Conservation (phyloP, 1,139 yeast genomes). For the Kodamaea derodonti region DNA sequence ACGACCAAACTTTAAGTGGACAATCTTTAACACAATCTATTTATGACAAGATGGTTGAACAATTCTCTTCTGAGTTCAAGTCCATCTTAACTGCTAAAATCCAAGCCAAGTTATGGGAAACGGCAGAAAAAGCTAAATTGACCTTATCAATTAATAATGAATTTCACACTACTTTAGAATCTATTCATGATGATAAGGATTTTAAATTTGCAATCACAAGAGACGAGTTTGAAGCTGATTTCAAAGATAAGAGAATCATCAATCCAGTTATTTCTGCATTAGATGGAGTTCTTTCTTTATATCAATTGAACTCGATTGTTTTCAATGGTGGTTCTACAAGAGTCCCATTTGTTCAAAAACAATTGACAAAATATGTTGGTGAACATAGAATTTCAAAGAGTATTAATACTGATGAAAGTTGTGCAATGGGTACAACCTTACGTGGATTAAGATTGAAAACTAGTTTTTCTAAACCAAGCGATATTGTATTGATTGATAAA, state of each 20-base stretch:
- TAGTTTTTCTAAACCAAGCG: slow-evolving; percentile 53
- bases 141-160: slow-evolving; percentile 86
- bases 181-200: slow-evolving; percentile 66
- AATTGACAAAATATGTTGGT: slow-evolving; percentile 50
- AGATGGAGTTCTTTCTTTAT: slow-evolving; percentile 16
- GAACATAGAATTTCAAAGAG: slow-evolving; percentile 71
- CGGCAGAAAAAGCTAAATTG: slow-evolving; percentile 84
- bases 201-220: slow-evolving; percentile 65
- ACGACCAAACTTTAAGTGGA: slow-evolving; percentile 69
- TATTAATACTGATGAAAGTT: slow-evolving; percentile 95
- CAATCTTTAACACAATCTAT: slow-evolving; percentile 63
- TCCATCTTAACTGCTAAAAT: slow-evolving; percentile 50
- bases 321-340: slow-evolving; percentile 91
- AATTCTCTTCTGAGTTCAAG: slow-evolving; percentile 45
- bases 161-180: slow-evolving; percentile 67
- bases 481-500: slow-evolving; percentile 59
- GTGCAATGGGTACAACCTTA: slow-evolving; percentile 82
- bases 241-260: slow-evolving; percentile 43
- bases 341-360: slow-evolving; percentile 78
- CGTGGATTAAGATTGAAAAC: slow-evolving; percentile 61
- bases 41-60: slow-evolving; percentile 54
- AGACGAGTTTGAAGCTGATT: slow-evolving; percentile 68
- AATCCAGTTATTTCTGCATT: slow-evolving; percentile 58
- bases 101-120: slow-evolving; percentile 65
- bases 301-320: slow-evolving; percentile 52